Conservation (phyloP, 495 filamentous ascomycete species). For the Penicillium roqueforti region DNA sequence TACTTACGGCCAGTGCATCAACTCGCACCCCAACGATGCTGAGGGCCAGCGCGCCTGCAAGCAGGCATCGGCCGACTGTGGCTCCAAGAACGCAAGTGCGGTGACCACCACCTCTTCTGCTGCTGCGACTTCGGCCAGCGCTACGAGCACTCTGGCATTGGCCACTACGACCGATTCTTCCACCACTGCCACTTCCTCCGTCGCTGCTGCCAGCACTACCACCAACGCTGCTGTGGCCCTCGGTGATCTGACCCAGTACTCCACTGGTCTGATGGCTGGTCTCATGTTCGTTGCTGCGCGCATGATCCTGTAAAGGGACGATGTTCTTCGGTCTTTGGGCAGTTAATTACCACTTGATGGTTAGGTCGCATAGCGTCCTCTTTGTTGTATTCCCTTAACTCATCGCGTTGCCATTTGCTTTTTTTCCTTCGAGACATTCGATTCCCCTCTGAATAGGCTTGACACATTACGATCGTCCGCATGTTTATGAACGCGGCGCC, state of each 20-base stretch:
- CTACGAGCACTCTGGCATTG: constrained; percentile 26
- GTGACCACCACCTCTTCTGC: constrained; percentile 25
- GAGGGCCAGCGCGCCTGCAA: constrained; percentile 45
- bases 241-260: constrained; percentile 40
- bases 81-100: constrained; percentile 44
- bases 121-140: constrained; percentile 19
- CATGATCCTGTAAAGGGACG: constrained; percentile 42
- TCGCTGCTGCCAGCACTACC: constrained; percentile 27
- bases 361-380: constrained; percentile 7
- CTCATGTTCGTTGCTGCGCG: constrained; percentile 47
- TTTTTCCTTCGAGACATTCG: constrained; percentile 9
- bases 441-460: constrained; percentile 23
- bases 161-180: constrained; percentile 25
- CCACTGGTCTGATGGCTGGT: constrained; percentile 47
- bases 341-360: not conserved
- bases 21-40: constrained; percentile 40
- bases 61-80: constrained; percentile 36
- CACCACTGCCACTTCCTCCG: constrained; percentile 27
- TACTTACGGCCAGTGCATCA: constrained; percentile 49
- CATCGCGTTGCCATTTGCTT: constrained; percentile 3
- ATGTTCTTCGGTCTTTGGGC: not conserved
- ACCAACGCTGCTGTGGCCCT: constrained; percentile 35
- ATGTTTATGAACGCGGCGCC: constrained; percentile 20
- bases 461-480: constrained; percentile 10
- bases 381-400: constrained; percentile 5